Evolutionary conservation across 176 grass and related monocot genomes (phyloP).

Genomic region (Oryza meyeriana): DNA sequence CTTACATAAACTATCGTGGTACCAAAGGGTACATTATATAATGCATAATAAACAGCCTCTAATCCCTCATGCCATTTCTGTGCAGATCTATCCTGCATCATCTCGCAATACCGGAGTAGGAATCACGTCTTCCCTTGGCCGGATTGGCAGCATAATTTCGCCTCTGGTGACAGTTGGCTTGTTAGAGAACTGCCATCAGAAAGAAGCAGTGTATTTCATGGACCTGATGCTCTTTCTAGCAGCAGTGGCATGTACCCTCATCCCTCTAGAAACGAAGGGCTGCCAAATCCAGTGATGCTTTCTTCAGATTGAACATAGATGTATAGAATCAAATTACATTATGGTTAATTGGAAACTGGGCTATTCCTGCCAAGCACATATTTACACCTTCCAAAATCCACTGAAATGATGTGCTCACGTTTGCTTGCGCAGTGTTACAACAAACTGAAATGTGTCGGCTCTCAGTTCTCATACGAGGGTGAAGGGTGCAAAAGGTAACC

Average conservation of each 20-base stretch:
- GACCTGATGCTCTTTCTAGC: slow-evolving; percentile 44
- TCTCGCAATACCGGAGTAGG: slow-evolving; percentile 50
- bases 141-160: slow-evolving; percentile 50
- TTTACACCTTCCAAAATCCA: not conserved
- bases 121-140: slow-evolving; percentile 41
- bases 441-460: not conserved
- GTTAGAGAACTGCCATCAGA: slow-evolving; percentile 44
- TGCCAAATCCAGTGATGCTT: not conserved
- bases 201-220: slow-evolving; percentile 43
- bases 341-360: not conserved
- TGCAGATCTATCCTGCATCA: slow-evolving; percentile 53
- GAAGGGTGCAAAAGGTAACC: too few species aligned
- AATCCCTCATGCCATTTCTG: not conserved
- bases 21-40: not conserved
- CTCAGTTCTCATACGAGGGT: not conserved
- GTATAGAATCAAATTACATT: not conserved
- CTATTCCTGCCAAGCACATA: not conserved
- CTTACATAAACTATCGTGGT: not conserved
- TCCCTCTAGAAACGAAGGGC: slow-evolving; percentile 56
- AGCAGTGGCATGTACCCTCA: slow-evolving; percentile 30
- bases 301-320: not conserved
- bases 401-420: not conserved
- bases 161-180: slow-evolving; percentile 41
- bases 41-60: not conserved
- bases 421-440: not conserved